Evolutionary conservation across 2,329 filamentous ascomycete genomes (phyloP).

Genomic region (Penicillium frequentans): DNA sequence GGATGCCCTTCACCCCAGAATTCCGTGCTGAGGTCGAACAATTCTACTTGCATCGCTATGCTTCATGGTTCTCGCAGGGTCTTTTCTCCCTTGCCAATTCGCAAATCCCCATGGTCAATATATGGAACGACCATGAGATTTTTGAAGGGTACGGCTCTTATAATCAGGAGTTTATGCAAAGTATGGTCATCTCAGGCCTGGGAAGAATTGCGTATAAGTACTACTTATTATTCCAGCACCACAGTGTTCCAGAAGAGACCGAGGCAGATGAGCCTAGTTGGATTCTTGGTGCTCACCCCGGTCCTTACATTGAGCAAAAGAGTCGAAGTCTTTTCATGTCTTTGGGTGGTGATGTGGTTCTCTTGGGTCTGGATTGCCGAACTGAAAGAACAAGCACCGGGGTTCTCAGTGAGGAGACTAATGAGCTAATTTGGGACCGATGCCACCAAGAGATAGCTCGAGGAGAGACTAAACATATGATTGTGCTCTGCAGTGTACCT

Average conservation of each 20-base stretch:
- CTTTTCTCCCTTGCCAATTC: slow-evolving; percentile 88
- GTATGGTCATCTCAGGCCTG: slow-evolving; percentile 83
- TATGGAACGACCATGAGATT: slow-evolving; percentile 94
- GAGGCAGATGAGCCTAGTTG: slow-evolving; percentile 86
- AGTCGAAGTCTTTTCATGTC: slow-evolving; percentile 85
- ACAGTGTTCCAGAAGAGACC: slow-evolving; percentile 78
- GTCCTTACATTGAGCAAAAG: slow-evolving; percentile 84
- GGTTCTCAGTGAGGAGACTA: slow-evolving; percentile 76
- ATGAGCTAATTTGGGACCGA: slow-evolving; percentile 82
- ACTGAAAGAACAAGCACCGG: slow-evolving; percentile 86
- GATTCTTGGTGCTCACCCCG: slow-evolving; percentile 75
- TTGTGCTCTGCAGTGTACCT: slow-evolving; percentile 82
- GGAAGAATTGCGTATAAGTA: slow-evolving; percentile 96
- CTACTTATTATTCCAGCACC: slow-evolving; percentile 98
- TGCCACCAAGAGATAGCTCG: slow-evolving; percentile 78
- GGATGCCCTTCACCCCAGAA: slow-evolving; percentile 71
- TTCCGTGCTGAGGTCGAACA: slow-evolving; percentile 86
- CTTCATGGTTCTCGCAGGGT: slow-evolving; percentile 94
- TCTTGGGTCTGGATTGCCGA: slow-evolving; percentile 85
- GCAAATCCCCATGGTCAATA: slow-evolving; percentile 98
- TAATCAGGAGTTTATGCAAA: slow-evolving; percentile 85
- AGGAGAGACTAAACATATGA: slow-evolving; percentile 83
- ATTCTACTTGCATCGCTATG: slow-evolving; percentile 87
- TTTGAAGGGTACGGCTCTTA: slow-evolving; percentile 94
- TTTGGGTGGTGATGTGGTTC: slow-evolving; percentile 73